These are phyloP conservation scores for Cladosporium sp. DNA, from an alignment of 2,329 filamentous ascomycete genomes.

Conservation along the genomic window DNA sequence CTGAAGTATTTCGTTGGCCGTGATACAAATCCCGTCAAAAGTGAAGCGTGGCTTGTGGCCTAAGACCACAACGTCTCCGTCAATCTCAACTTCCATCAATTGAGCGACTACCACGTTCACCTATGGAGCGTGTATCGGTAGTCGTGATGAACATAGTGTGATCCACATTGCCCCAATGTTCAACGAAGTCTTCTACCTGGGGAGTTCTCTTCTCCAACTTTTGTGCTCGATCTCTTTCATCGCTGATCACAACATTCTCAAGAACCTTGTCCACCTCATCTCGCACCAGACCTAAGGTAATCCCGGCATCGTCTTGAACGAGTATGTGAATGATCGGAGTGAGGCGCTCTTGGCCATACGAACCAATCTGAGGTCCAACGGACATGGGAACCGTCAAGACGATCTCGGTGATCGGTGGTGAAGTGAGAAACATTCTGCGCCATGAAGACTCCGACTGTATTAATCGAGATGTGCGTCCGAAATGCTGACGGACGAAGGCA, in stretches of 20 bases:
- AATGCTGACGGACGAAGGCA: not conserved
- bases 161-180: not conserved
- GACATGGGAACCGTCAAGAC: not conserved
- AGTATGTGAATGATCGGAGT: too few species aligned
- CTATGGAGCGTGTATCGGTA: too few species aligned
- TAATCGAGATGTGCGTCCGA: not conserved
- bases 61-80: too few species aligned
- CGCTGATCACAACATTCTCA: not conserved
- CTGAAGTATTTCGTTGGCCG: too few species aligned
- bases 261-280: not conserved
- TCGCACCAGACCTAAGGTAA: not conserved
- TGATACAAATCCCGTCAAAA: too few species aligned
- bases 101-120: too few species aligned
- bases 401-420: not conserved
- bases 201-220: not conserved
- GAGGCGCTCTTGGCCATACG: too few species aligned
- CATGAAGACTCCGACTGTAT: not conserved
- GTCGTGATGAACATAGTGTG: not conserved
- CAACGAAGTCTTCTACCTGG: not conserved
- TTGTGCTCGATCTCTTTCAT: not conserved
- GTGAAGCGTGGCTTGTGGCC: too few species aligned
- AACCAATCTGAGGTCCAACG: not conserved
- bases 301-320: not conserved
- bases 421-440: slow-evolving; percentile 11
- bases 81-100: too few species aligned